phyloP scores from a whole-genome alignment of 2,329 filamentous ascomycete genomes.

The Aspergillus caelatus region DNA sequence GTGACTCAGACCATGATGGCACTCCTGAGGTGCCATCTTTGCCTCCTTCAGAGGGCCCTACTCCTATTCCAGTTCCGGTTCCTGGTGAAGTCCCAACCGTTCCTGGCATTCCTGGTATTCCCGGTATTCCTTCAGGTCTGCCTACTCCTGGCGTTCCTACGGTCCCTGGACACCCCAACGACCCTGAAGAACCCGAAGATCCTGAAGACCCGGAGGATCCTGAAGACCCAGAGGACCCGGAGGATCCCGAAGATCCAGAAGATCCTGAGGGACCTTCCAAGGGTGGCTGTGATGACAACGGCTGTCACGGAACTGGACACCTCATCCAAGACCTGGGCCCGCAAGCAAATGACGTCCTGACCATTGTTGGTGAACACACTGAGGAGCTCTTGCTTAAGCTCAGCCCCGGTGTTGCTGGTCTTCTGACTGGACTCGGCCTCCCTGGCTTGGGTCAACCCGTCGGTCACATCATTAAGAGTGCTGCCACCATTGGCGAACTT shows the following conservation, averaged over 20 bases:
- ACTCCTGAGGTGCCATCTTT: background rate
- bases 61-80: background rate
- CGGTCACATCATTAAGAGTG: slow-evolving; percentile 30
- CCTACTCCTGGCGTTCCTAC: background rate
- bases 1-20: background rate
- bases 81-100: background rate
- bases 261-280: background rate
- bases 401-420: slow-evolving; percentile 29
- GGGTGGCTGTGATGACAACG: slow-evolving; percentile 14
- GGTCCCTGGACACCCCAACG: background rate
- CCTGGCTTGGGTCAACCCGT: slow-evolving; percentile 26
- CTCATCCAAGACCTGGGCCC: slow-evolving; percentile 35
- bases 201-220: background rate
- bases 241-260: background rate
- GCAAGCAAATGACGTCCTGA: slow-evolving; percentile 33
- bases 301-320: slow-evolving; percentile 29
- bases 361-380: slow-evolving; percentile 31
- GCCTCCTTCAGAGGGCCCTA: background rate
- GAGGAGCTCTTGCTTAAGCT: slow-evolving; percentile 33
- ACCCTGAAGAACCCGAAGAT: background rate
- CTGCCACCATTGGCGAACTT: slow-evolving; percentile 30
- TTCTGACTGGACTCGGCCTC: slow-evolving; percentile 34
- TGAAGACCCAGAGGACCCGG: background rate
- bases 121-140: background rate
- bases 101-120: background rate